These are phyloP conservation scores for Exophiala mesophila DNA, from an alignment of 2,329 filamentous ascomycete genomes.

Conservation along the genomic window DNA sequence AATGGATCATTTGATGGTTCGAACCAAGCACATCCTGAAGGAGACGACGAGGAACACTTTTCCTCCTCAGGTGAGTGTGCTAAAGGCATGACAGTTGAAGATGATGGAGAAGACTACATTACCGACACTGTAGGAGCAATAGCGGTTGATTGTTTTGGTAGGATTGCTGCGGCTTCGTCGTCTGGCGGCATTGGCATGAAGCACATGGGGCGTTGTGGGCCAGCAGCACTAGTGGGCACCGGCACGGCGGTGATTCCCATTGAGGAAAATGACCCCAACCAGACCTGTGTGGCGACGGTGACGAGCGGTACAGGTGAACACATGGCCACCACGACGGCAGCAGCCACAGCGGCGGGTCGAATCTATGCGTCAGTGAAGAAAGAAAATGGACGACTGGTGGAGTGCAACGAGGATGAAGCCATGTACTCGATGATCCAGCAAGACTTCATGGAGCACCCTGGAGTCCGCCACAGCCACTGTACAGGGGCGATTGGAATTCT, in stretches of 20 bases:
- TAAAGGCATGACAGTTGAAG: not conserved
- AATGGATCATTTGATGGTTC: constrained; percentile 20
- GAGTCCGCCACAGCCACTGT: constrained; percentile 72
- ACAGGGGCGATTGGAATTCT: constrained; percentile 87
- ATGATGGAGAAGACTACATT: constrained; percentile 54
- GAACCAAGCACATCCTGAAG: constrained; percentile 1
- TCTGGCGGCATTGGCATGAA: constrained; percentile 99
- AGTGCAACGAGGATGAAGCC: constrained; percentile 70
- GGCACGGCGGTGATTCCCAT: constrained; percentile 84
- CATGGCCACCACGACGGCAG: constrained; percentile 93
- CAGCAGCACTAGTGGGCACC: constrained; percentile 86
- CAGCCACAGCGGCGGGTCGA: constrained; percentile 77
- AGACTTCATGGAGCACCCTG: constrained; percentile 91
- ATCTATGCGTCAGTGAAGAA: constrained; percentile 67
- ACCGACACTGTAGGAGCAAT: constrained; percentile 96
- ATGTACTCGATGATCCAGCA: constrained; percentile 71
- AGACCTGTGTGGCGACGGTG: constrained; percentile 70
- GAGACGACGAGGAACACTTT: constrained; percentile 1
- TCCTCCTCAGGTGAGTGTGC: not conserved
- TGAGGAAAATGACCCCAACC: constrained; percentile 64
- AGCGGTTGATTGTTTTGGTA: constrained; percentile 77
- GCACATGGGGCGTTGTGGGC: constrained; percentile 82
- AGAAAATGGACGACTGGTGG: constrained; percentile 59
- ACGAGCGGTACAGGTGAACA: constrained; percentile 96
- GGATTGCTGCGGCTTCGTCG: constrained; percentile 90